Evolutionary conservation across 2,329 filamentous ascomycete species (phyloP).

Genomic region (Colletotrichum lini): DNA sequence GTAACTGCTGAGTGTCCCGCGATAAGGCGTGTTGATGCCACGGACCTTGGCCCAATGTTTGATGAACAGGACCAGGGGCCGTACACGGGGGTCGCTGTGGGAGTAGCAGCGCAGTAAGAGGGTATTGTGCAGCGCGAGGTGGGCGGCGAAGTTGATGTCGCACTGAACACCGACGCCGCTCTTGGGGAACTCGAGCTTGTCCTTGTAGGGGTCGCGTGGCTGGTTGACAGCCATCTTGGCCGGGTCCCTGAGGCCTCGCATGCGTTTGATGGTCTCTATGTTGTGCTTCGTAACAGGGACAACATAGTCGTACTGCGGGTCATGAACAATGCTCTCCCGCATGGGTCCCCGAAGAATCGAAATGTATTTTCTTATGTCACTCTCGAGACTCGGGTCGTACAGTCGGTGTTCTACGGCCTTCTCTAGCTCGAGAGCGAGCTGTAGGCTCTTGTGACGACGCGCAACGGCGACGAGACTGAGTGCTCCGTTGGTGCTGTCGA

Average conservation of each 20-base stretch:
- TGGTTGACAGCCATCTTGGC: slow-evolving; percentile 65
- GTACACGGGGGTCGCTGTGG: slow-evolving; percentile 82
- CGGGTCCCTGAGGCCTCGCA: slow-evolving; percentile 64
- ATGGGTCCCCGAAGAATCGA: slow-evolving; percentile 61
- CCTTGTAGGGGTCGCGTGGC: slow-evolving; percentile 67
- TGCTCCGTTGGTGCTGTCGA: slow-evolving; percentile 38
- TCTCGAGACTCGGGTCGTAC: slow-evolving; percentile 56
- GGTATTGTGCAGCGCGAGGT: slow-evolving; percentile 88
- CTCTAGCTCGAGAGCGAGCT: slow-evolving; percentile 70
- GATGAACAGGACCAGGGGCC: slow-evolving; percentile 85
- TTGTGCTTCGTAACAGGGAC: slow-evolving; percentile 56
- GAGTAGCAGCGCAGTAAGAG: slow-evolving; percentile 87
- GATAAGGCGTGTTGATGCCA: slow-evolving; percentile 89
- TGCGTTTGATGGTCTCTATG: slow-evolving; percentile 55
- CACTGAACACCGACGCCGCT: slow-evolving; percentile 85
- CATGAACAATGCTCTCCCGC: slow-evolving; percentile 42
- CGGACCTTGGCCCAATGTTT: slow-evolving; percentile 92
- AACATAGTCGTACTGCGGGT: slow-evolving; percentile 48
- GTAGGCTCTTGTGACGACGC: slow-evolving; percentile 67
- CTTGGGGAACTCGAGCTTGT: slow-evolving; percentile 83
- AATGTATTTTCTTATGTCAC: slow-evolving; percentile 64
- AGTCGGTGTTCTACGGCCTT: slow-evolving; percentile 63
- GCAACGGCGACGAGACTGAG: slow-evolving; percentile 58
- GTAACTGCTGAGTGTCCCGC: slow-evolving; percentile 89
- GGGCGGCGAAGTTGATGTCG: slow-evolving; percentile 92